Conservation (phyloP, 441 rosid genomes). For the Dalechampia spathulata region DNA sequence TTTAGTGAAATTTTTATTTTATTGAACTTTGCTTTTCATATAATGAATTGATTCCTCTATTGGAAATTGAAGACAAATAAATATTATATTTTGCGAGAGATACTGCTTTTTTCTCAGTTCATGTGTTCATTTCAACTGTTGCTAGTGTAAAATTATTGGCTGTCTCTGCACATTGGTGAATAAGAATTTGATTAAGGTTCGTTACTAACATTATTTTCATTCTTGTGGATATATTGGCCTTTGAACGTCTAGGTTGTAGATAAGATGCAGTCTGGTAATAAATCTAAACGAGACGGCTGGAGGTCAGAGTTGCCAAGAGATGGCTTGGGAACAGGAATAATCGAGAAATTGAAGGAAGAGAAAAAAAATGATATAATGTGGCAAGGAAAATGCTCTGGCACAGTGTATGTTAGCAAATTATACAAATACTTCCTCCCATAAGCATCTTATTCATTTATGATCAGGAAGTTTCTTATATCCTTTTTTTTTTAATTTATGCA, state of each 20-base stretch:
- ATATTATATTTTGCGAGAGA: neutral
- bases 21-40: neutral
- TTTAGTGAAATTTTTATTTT: neutral
- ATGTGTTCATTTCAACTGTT: neutral
- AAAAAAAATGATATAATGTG: constrained; percentile 69
- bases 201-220: neutral
- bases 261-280: constrained; percentile 72
- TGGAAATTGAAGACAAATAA: neutral
- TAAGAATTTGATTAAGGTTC: neutral
- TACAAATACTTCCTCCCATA: constrained; percentile 7
- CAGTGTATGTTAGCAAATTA: constrained; percentile 73
- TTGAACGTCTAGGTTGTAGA: constrained; percentile 69
- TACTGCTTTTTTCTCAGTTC: neutral
- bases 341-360: constrained; percentile 65
- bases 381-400: constrained; percentile 99
- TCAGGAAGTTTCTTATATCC: constrained; percentile 16
- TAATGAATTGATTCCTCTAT: neutral
- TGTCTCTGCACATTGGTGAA: neutral
- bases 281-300: constrained; percentile 64
- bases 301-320: constrained; percentile 51
- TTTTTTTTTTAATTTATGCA: constrained; percentile 21
- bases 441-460: neutral
- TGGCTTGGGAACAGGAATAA: constrained; percentile 58
- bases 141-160: neutral
- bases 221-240: constrained; percentile 5